Percentiles rank a stretch among this genome's conserved stretches.
Evolutionary conservation across 176 grass and related monocot species (phyloP).

Genomic region (Eragrostis nindensis): DNA sequence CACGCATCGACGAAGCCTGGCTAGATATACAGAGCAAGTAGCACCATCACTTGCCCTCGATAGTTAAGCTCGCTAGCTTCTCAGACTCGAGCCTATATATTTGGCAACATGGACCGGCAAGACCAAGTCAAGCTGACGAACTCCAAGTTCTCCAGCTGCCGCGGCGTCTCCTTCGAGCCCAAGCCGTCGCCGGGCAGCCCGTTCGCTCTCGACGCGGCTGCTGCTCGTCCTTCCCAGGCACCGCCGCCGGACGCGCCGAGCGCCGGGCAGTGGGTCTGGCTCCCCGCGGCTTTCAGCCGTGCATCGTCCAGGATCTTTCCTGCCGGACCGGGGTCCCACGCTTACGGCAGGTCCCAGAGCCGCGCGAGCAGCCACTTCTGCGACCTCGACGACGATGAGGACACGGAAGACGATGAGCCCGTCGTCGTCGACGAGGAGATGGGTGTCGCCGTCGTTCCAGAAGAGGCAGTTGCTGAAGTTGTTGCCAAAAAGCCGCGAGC

Average conservation of each 20-base stretch:
- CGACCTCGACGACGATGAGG: conserved; percentile 51
- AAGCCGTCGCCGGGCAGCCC: conserved; percentile 38
- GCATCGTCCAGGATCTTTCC: conserved; percentile 31
- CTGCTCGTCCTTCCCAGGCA: too few species aligned
- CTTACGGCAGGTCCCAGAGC: conserved; percentile 17
- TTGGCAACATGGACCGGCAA: conserved; percentile 33
- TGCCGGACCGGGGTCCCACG: not conserved
- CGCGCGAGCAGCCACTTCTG: conserved; percentile 71
- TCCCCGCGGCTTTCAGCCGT: conserved; percentile 30
- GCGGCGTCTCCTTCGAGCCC: conserved; percentile 66
- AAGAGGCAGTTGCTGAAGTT: not conserved
- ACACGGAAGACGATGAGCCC: not conserved
- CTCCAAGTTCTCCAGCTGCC: conserved; percentile 66
- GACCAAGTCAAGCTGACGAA: conserved; percentile 7
- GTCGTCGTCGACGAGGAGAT: conserved; percentile 37
- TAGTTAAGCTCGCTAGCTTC: not conserved
- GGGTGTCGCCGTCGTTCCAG: conserved; percentile 2
- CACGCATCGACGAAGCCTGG: not conserved
- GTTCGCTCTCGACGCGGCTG: not conserved
- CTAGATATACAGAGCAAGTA: not conserved
- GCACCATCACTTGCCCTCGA: not conserved
- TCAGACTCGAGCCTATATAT: not conserved
- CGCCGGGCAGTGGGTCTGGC: conserved; percentile 49
- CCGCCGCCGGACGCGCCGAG: conserved; percentile 11
- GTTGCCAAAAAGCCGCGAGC: not conserved